phyloP scores from a whole-genome alignment of 805 yeast genomes.

The Teunomyces stri region DNA sequence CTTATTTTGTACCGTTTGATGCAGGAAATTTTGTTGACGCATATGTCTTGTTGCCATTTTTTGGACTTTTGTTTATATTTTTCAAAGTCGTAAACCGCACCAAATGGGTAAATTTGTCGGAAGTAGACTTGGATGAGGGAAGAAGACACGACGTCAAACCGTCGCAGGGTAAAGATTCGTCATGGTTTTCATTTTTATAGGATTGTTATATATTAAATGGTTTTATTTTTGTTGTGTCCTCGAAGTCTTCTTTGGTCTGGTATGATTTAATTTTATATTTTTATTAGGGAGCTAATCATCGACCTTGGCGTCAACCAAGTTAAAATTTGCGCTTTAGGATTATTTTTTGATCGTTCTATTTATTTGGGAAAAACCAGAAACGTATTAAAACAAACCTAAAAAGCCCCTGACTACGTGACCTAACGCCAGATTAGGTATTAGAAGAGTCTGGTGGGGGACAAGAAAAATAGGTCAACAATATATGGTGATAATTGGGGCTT shows the following conservation, averaged over 20 bases:
- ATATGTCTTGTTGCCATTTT: conserved; percentile 61
- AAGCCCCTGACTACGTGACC: background rate
- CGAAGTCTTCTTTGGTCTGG: background rate
- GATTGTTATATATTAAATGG: background rate
- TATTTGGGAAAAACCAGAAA: background rate
- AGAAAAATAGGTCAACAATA: background rate
- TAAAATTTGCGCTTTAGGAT: background rate
- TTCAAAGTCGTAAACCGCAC: conserved; percentile 40
- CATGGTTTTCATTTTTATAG: background rate
- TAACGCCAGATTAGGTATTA: background rate
- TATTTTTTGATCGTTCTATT: background rate
- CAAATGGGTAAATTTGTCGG: conserved; percentile 39
- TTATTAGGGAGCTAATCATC: background rate
- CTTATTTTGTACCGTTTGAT: conserved; percentile 56
- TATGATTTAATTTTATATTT: background rate
- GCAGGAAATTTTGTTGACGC: conserved; percentile 50
- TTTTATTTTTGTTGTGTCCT: background rate
- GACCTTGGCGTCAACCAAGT: background rate
- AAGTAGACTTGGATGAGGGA: conserved; percentile 53
- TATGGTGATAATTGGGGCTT: no score
- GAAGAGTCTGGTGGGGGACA: background rate
- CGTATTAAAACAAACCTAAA: background rate
- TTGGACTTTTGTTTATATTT: conserved; percentile 38
- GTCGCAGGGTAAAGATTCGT: background rate
- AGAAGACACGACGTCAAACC: conserved; percentile 37